Conservation (phyloP, 148 eudicot genomes). For the Rhododendron vialii region DNA sequence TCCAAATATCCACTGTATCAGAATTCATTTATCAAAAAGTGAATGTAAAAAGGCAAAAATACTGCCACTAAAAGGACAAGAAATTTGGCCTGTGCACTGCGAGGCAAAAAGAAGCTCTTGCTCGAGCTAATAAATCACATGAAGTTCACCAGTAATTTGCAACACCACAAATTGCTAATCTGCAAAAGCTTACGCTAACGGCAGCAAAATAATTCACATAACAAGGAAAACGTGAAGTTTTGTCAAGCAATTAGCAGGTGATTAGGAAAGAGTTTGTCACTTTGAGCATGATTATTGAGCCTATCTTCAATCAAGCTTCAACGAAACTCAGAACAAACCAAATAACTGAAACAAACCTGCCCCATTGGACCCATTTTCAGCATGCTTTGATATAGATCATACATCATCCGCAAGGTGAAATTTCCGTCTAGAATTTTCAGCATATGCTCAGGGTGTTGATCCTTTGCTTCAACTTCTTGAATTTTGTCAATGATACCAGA, state of each 20-base stretch:
- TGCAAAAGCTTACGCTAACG: too few species aligned
- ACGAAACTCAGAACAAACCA: neutral
- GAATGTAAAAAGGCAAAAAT: too few species aligned
- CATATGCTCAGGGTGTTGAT: slow-evolving; percentile 96
- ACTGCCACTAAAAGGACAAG: too few species aligned
- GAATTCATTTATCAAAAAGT: too few species aligned
- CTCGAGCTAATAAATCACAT: too few species aligned
- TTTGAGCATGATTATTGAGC: neutral
- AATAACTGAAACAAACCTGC: slow-evolving; percentile 54
- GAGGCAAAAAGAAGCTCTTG: too few species aligned
- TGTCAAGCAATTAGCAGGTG: neutral
- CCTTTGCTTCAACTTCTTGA: slow-evolving; percentile 95
- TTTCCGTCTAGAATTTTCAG: slow-evolving; percentile 89
- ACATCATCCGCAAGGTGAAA: slow-evolving; percentile 91
- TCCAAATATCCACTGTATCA: too few species aligned
- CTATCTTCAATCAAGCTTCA: neutral
- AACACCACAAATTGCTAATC: too few species aligned
- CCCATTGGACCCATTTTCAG: slow-evolving; percentile 96
- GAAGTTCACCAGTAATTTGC: too few species aligned
- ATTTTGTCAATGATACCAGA: slow-evolving; percentile 96
- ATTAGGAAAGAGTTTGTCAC: neutral
- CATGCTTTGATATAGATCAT: slow-evolving; percentile 84
- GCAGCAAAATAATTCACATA: too few species aligned
- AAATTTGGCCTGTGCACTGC: too few species aligned
- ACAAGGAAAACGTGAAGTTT: too few species aligned